Evolutionary conservation across 768 basidiomycete species (phyloP), one percentile per base, ranked within the genome.

Genomic region (Hydnomerulius pinastri): DNA sequence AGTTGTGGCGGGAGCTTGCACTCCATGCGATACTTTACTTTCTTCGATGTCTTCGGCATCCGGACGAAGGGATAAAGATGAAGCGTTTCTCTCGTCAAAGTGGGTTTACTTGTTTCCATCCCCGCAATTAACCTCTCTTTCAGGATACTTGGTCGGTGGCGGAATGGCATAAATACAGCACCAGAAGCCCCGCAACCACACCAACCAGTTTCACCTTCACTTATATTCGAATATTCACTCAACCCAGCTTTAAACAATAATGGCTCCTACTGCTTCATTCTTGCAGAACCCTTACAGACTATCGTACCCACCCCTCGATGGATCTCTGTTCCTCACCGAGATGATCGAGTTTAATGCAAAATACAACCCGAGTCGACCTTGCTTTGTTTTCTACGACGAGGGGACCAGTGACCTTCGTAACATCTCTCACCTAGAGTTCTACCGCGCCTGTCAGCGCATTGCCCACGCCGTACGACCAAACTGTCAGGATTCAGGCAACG

Each of bases 391-490:
- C 35, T 41, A 63, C 9, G 64, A 67, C 27, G 57, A 51, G 25
- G 48, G 48, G 1, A 49, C 24, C 20, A 39, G 62, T 4, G 35
- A 11, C 2, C 51, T 67, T 11, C 61, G 63, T 6, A 47, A 55
- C 24, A 68, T 80, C 24, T 66, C 72, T 5, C 69, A 71, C 43
- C 47, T 75, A 7, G 76, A 80, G 45, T 80, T 78, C 54, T 70
- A 66, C 15, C 71, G 72, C 9, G 78, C 77, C 8, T 69, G 67
- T 35, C 72, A 79, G 49, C 71, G 77, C 13, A 61, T 73, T 20
- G 76, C 77, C 0, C 73, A 73, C 52, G 51, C 58, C 18, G 37
- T 78, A 11, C 65, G 72, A 13, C 76, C 75, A 0, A 53, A 55
- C 15, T 65, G 71, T 2, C 42, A 28, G 63, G 71, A 50, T 1